Percentiles rank a stretch among this genome's conserved stretches.
Evolutionary conservation across 371 early-diverging fungal species (phyloP).

Genomic region (Paramicrosporidium saccamoebae): DNA sequence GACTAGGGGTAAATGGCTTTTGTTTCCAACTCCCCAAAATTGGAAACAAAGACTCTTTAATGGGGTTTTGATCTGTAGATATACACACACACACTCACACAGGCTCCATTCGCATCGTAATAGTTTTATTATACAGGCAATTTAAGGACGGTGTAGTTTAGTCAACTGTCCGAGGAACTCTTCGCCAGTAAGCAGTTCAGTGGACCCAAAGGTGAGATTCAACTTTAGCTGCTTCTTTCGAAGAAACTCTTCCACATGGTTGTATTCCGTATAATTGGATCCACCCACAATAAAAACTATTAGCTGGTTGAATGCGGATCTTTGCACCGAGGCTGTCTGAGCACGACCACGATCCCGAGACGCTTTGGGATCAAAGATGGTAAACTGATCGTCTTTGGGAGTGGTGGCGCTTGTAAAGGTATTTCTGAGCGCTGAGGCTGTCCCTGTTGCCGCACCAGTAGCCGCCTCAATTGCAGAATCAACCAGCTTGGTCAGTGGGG

Average conservation of each 20-base stretch:
- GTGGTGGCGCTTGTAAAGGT: conserved; percentile 2
- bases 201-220: conserved; percentile 4
- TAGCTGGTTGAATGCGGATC: conserved; percentile 36
- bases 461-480: conserved; percentile 38
- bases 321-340: conserved; percentile 6
- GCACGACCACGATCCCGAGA: conserved; percentile 4
- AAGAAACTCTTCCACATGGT: conserved; percentile 57
- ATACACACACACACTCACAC: no score
- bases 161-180: no score
- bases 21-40: background rate
- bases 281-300: conserved; percentile 90
- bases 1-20: background rate
- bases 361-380: conserved; percentile 60
- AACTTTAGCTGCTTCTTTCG: conserved; percentile 6
- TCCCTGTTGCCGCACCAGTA: background rate
- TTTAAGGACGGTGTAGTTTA: no score
- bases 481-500: conserved; percentile 46
- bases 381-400: conserved; percentile 21
- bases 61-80: no score
- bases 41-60: background rate
- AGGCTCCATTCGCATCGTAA: no score
- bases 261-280: conserved; percentile 79
- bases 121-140: no score
- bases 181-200: no score
- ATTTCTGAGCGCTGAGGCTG: conserved; percentile 1